Conservation (phyloP, 129 eudicot species). For the Deinandra increscens region DNA sequence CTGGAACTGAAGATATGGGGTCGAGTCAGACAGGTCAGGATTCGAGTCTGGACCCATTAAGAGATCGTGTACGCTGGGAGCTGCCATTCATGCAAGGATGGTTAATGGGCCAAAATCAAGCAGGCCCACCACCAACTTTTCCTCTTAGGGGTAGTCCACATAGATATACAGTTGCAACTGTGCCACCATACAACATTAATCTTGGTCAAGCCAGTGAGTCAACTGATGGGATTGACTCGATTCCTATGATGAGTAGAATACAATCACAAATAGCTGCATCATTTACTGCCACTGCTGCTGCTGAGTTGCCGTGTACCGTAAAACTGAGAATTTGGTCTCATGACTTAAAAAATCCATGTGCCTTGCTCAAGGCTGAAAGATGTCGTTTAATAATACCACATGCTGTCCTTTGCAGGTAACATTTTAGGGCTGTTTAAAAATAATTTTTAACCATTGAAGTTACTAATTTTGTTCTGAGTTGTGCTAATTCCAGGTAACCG, state of each 20-base stretch:
- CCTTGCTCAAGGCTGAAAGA: slow-evolving; percentile 42
- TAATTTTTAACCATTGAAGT: neutral
- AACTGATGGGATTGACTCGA: slow-evolving; percentile 27
- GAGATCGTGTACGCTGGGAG: slow-evolving; percentile 65
- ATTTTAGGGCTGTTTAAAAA: neutral
- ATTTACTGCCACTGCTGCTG: slow-evolving; percentile 53
- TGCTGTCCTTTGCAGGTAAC: slow-evolving; percentile 74
- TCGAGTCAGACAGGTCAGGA: slow-evolving; percentile 17
- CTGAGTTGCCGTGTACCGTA: slow-evolving; percentile 78
- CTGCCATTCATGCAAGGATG: slow-evolving; percentile 71
- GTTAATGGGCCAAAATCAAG: slow-evolving; percentile 71
- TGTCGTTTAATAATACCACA: slow-evolving; percentile 64
- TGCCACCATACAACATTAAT: slow-evolving; percentile 30
- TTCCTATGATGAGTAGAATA: slow-evolving; percentile 52
- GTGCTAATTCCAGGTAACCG: slow-evolving; percentile 2
- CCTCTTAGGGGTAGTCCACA: slow-evolving; percentile 37
- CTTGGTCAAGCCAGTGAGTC: slow-evolving; percentile 28
- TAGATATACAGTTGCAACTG: slow-evolving; percentile 34
- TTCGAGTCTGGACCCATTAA: slow-evolving; percentile 31
- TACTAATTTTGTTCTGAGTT: neutral
- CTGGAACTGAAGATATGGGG: slow-evolving; percentile 19
- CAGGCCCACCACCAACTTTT: slow-evolving; percentile 35
- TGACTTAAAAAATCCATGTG: slow-evolving; percentile 54
- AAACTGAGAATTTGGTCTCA: slow-evolving; percentile 68
- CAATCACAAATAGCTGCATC: slow-evolving; percentile 64